A percentile compares a stretch with the other conserved stretches of the same genome.
Conservation (phyloP, 805 yeast genomes). For the Candida michaelii region DNA sequence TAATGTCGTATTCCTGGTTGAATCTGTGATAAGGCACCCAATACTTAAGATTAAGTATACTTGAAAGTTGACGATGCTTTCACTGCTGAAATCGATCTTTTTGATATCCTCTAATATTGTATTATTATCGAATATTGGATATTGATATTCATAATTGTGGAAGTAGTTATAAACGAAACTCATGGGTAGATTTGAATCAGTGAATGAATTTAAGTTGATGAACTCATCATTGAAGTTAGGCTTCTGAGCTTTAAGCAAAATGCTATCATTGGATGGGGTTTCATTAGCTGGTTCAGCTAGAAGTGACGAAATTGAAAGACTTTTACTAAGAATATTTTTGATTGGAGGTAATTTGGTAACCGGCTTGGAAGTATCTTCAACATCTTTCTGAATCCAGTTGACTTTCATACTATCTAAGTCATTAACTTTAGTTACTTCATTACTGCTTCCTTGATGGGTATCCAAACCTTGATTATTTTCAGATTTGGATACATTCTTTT, state of each 20-base stretch:
- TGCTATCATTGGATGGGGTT: neutral
- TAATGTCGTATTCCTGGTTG: slow-evolving; percentile 19
- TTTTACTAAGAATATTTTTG: slow-evolving; percentile 6
- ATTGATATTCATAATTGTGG: slow-evolving; percentile 34
- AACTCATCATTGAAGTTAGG: slow-evolving; percentile 28
- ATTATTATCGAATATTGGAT: slow-evolving; percentile 33
- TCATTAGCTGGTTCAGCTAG: slow-evolving; percentile 2
- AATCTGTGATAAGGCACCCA: slow-evolving; percentile 39
- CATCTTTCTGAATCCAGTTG: slow-evolving; percentile 11
- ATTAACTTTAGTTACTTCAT: neutral
- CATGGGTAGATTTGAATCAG: slow-evolving; percentile 28
- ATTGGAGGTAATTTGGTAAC: slow-evolving; percentile 4
- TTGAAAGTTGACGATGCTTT: slow-evolving; percentile 38
- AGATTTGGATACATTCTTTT: neutral
- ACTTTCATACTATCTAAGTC: slow-evolving; percentile 9
- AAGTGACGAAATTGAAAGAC: slow-evolving; percentile 8
- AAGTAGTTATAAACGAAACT: slow-evolving; percentile 35
- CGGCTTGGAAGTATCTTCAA: neutral
- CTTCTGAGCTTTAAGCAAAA: slow-evolving; percentile 1
- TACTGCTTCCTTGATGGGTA: neutral
- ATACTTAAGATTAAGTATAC: slow-evolving; percentile 38
- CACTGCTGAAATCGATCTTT: slow-evolving; percentile 31
- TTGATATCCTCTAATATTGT: slow-evolving; percentile 22
- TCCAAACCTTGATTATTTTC: neutral
- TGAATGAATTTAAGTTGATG: slow-evolving; percentile 34